phyloP scores from a whole-genome alignment of 768 basidiomycete species.

The Daedalea quercina region DNA sequence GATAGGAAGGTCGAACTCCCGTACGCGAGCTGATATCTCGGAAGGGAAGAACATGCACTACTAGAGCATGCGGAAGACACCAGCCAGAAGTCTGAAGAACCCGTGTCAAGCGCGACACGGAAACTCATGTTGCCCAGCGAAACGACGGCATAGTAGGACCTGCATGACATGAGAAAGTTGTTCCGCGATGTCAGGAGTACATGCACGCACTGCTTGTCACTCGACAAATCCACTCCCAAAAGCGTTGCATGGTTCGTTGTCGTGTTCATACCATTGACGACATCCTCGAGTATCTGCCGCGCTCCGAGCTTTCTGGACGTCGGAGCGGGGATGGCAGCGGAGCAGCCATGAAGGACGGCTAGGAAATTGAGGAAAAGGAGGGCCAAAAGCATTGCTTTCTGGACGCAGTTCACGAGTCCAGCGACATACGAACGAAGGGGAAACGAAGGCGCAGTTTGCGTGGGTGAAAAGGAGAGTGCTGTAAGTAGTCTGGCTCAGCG shows the following conservation, averaged over 20 bases:
- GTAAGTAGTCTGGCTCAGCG: not conserved
- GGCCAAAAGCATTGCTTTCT: not conserved
- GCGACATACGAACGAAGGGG: slow-evolving; percentile 4
- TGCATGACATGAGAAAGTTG: slow-evolving; percentile 20
- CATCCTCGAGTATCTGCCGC: slow-evolving; percentile 2
- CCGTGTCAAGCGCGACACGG: slow-evolving; percentile 70
- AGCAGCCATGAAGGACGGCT: not conserved
- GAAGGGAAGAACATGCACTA: slow-evolving; percentile 46
- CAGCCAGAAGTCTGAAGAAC: slow-evolving; percentile 68
- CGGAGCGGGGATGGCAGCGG: not conserved
- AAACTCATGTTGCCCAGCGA: slow-evolving; percentile 56
- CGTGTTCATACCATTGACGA: slow-evolving; percentile 1
- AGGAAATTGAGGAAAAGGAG: not conserved
- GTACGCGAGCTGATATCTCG: slow-evolving; percentile 66
- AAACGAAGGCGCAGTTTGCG: not conserved
- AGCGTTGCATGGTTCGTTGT: not conserved
- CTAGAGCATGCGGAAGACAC: slow-evolving; percentile 56
- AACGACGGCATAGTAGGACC: slow-evolving; percentile 64
- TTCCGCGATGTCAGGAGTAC: not conserved
- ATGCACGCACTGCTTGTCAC: slow-evolving; percentile 2
- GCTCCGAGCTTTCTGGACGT: not conserved
- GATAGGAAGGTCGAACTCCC: slow-evolving; percentile 56
- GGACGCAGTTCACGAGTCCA: not conserved
- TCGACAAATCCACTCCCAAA: not conserved
- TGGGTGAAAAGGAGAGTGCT: not conserved